These are phyloP conservation scores for Pythium biforme DNA, from an alignment of 352 stramenopile species.

Conservation along the genomic window DNA sequence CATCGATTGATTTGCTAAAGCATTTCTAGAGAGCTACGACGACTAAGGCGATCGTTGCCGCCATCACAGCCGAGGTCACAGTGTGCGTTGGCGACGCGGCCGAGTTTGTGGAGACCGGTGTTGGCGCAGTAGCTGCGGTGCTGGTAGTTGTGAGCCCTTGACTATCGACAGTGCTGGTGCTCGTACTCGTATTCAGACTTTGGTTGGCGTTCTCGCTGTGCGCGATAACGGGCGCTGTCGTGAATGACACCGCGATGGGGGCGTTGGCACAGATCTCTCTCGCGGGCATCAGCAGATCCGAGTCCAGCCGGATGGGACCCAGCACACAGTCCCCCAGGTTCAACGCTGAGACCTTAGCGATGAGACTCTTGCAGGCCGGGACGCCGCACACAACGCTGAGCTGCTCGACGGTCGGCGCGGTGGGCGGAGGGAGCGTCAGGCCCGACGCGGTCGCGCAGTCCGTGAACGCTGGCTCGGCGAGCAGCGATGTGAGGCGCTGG, in stretches of 20 bases:
- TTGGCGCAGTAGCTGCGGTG: too few species aligned
- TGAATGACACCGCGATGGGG: neutral
- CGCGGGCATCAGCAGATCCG: slow-evolving; percentile 26
- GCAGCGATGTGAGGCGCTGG: neutral
- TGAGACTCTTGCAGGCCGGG: slow-evolving; percentile 1
- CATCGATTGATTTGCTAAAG: too few species aligned
- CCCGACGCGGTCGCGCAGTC: slow-evolving; percentile 5
- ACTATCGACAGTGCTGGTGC: too few species aligned
- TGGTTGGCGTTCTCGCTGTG: too few species aligned
- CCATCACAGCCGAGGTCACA: too few species aligned
- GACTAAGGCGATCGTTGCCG: too few species aligned
- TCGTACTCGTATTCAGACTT: too few species aligned
- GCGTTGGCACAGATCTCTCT: slow-evolving; percentile 6
- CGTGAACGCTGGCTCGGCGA: slow-evolving; percentile 2
- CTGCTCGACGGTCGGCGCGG: slow-evolving; percentile 1
- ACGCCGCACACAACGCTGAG: neutral
- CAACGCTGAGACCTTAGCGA: slow-evolving; percentile 16
- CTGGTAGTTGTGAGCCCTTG: too few species aligned
- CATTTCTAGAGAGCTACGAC: too few species aligned
- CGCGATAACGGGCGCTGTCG: neutral
- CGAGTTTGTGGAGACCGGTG: too few species aligned
- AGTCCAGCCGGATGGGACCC: slow-evolving; percentile 21
- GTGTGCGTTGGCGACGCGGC: too few species aligned
- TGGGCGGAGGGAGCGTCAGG: slow-evolving; percentile 11
- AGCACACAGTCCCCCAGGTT: slow-evolving; percentile 32